phyloP scores from a whole-genome alignment of 1,139 yeast species.

The Zygoascus hellenicus region DNA sequence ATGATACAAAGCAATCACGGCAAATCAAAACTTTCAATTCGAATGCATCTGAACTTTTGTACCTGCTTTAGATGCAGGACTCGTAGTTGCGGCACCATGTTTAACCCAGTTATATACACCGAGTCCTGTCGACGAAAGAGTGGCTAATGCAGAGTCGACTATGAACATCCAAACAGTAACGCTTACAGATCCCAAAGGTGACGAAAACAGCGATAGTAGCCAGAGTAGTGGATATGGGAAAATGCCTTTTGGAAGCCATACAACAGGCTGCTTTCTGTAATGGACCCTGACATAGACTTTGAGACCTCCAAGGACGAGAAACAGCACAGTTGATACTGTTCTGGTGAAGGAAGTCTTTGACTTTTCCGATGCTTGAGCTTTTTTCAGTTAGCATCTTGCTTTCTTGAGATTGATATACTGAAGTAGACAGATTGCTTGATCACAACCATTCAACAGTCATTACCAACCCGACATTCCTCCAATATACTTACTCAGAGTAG shows the following conservation, averaged over 20 bases:
- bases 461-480: too few species aligned
- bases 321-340: slow-evolving; percentile 25
- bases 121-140: slow-evolving; percentile 8
- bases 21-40: too few species aligned
- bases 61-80: too few species aligned
- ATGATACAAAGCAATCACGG: too few species aligned
- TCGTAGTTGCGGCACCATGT: too few species aligned
- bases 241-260: slow-evolving; percentile 54
- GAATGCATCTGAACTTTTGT: too few species aligned
- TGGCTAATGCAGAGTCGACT: slow-evolving; percentile 26
- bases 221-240: slow-evolving; percentile 56
- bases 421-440: background rate
- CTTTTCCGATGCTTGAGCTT: slow-evolving; percentile 9
- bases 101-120: background rate
- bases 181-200: slow-evolving; percentile 41
- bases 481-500: slow-evolving; percentile 32
- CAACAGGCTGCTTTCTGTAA: slow-evolving; percentile 54
- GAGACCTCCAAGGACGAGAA: slow-evolving; percentile 32
- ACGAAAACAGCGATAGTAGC: slow-evolving; percentile 55
- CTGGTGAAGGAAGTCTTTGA: slow-evolving; percentile 39
- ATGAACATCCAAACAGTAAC: slow-evolving; percentile 36
- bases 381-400: too few species aligned
- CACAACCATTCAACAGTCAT: background rate
- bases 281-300: slow-evolving; percentile 47
- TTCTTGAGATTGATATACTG: too few species aligned